A percentile compares a stretch with the other conserved stretches of the same genome.
Conservation (phyloP, 768 basidiomycete genomes). For the Dioszegia aurantiaca region DNA sequence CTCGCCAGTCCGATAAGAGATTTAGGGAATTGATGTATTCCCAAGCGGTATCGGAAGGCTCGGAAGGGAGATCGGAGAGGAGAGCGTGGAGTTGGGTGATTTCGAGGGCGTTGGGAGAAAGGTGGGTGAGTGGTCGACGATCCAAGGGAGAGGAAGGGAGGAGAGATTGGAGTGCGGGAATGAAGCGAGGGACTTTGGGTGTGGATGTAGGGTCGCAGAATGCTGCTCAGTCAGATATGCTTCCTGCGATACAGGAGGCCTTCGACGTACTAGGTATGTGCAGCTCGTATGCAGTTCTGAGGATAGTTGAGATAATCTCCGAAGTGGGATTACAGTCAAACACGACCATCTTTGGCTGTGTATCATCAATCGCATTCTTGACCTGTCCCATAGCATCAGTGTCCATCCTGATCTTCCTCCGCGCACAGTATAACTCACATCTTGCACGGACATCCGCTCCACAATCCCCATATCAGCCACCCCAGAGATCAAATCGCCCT, state of each 20-base stretch:
- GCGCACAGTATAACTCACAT: conserved; percentile 51
- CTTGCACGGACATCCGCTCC: conserved; percentile 56
- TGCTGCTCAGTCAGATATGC: conserved; percentile 56
- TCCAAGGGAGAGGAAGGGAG: conserved; percentile 7
- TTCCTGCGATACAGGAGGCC: neutral
- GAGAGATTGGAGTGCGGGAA: conserved; percentile 57
- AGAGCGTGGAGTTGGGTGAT: conserved; percentile 56
- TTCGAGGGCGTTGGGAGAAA: conserved; percentile 83
- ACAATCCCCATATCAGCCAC: conserved; percentile 82
- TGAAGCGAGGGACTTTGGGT: conserved; percentile 69
- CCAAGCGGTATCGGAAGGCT: conserved; percentile 66
- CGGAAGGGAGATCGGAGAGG: conserved; percentile 53
- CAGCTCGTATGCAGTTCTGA: conserved; percentile 58
- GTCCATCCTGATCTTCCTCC: neutral
- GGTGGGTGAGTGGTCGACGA: conserved; percentile 60
- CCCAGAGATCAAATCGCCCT: conserved; percentile 73
- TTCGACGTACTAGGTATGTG: conserved; percentile 64
- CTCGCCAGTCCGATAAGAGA: conserved; percentile 66
- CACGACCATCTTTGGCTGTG: conserved; percentile 46
- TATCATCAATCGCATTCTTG: conserved; percentile 51
- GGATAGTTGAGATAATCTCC: conserved; percentile 58
- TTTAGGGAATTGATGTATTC: conserved; percentile 62
- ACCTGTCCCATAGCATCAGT: conserved; percentile 5
- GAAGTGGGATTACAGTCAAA: conserved; percentile 53
- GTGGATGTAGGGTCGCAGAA: conserved; percentile 93